These are phyloP conservation scores for Cystobasidium tubakii DNA, from an alignment of 768 basidiomycete genomes.

Conservation along the genomic window DNA sequence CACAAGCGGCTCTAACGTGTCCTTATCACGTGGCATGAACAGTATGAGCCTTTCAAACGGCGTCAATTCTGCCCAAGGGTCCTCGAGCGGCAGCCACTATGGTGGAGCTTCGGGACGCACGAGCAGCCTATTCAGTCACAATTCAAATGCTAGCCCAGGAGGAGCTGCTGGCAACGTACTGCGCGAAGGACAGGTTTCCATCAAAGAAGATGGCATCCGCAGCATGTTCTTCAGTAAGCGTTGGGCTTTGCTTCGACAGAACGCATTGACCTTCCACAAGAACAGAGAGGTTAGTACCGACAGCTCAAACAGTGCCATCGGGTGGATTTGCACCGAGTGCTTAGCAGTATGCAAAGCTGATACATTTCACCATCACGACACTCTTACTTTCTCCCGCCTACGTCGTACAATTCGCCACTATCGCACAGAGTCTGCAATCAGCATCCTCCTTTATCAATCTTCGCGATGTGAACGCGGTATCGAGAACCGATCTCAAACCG, in stretches of 20 bases:
- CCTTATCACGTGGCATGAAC: conserved; percentile 1
- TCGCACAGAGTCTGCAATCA: conserved; percentile 40
- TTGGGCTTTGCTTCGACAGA: conserved; percentile 79
- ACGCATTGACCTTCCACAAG: conserved; percentile 74
- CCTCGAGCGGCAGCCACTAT: not conserved
- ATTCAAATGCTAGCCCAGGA: not conserved
- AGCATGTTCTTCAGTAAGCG: conserved; percentile 87
- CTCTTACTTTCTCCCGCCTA: too few relatives aligned
- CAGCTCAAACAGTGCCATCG: too few relatives aligned
- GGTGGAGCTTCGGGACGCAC: not conserved
- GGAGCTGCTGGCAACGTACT: conserved; percentile 51
- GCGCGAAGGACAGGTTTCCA: conserved; percentile 66
- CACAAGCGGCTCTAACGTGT: not conserved
- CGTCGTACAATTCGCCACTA: not conserved
- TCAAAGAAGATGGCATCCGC: conserved; percentile 91
- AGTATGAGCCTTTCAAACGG: not conserved
- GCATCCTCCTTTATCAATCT: conserved; percentile 62
- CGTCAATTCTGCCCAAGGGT: not conserved
- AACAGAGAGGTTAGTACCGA: conserved; percentile 64
- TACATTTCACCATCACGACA: not conserved
- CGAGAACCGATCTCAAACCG: conserved; percentile 86
- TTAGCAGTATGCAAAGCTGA: too few relatives aligned
- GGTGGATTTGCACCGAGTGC: too few relatives aligned
- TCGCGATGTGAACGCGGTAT: conserved; percentile 74
- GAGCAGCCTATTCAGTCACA: not conserved